Evolutionary conservation across 495 filamentous ascomycete species (phyloP), one percentile per base, ranked within the genome.

Genomic region (Letharia lupina): DNA sequence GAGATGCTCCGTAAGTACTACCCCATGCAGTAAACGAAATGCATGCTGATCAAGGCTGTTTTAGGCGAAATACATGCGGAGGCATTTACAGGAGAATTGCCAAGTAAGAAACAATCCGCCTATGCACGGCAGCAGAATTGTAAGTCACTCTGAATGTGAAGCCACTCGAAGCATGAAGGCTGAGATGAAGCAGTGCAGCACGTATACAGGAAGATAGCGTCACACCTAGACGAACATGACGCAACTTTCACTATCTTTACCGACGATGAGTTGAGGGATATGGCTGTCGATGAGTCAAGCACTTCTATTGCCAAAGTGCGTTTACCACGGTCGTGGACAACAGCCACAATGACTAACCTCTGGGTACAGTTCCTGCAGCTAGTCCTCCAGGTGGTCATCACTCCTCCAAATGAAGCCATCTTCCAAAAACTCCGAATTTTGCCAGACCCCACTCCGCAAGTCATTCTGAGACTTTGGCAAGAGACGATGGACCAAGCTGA

Each of bases 41-140:
- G 11, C 50, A 45, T 66, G 60, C 65, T 74, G 44, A 67, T 62
- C 42, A 42, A 56, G 28, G n/a, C 2, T 56, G 31, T 41, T 47
- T 23, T 59, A 75, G 83, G 82, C 70, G 83, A 87, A 67, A 80
- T 89, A 65, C 88, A 92, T 75, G 81, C 82, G 33, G 78, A 84
- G 11, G 87, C 87, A 73, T 91, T 94, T 72, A 77, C 83, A 45
- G 83, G 83, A 67, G 82, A 80, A 68, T 79, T 87, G 67, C 87
- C 78, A 56, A 81, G 81, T 72, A 82, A 71, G 68, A 80, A 78
- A 68, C 80, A 79, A n/a, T 74, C 80, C 70, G 76, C 81, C 60
- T 74, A 80, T 67, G 60, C 68, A 31, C 44, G 68, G 35, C 64
- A 61, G 69, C 76, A 79, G 68, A 80, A 77, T 61, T 65, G 72